These are phyloP conservation scores for Ophiostoma himal-ulmi DNA, from an alignment of 2,329 filamentous ascomycete genomes.

Conservation along the genomic window DNA sequence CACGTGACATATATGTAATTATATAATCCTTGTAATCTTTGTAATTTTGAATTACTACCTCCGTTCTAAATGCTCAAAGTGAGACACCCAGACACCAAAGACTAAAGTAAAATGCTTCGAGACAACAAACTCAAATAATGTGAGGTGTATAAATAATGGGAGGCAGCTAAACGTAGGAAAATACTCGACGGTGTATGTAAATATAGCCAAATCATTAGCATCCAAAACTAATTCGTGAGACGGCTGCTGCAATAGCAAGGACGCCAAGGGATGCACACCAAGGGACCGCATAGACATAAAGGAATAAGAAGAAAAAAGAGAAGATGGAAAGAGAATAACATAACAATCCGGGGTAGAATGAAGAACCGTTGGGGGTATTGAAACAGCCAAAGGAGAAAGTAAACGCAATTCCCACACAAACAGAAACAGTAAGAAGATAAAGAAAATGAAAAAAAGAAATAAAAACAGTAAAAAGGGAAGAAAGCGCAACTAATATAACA, in stretches of 20 bases:
- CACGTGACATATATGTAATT: constrained; percentile 18
- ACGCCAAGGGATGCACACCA: background rate
- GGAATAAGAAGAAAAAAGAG: background rate
- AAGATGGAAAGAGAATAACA: background rate
- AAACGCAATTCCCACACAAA: background rate
- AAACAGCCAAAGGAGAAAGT: constrained; percentile 14
- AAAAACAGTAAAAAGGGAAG: background rate
- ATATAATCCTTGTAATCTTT: background rate
- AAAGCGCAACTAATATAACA: constrained; percentile 8
- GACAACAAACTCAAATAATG: too few relatives aligned
- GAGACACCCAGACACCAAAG: too few relatives aligned
- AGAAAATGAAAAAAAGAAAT: background rate
- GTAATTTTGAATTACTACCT: background rate
- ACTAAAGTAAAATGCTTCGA: too few relatives aligned
- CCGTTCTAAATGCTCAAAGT: too few relatives aligned
- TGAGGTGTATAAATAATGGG: background rate
- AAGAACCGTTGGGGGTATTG: constrained; percentile 21
- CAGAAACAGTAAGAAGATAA: background rate
- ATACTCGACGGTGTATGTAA: background rate
- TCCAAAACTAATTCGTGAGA: background rate
- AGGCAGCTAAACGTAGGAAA: background rate
- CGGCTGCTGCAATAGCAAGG: background rate
- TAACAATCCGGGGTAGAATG: background rate
- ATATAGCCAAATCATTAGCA: background rate
- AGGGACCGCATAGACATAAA: background rate